Evolutionary conservation across 2,329 filamentous ascomycete species (phyloP).

Genomic region (Trichoderma semiorbis): DNA sequence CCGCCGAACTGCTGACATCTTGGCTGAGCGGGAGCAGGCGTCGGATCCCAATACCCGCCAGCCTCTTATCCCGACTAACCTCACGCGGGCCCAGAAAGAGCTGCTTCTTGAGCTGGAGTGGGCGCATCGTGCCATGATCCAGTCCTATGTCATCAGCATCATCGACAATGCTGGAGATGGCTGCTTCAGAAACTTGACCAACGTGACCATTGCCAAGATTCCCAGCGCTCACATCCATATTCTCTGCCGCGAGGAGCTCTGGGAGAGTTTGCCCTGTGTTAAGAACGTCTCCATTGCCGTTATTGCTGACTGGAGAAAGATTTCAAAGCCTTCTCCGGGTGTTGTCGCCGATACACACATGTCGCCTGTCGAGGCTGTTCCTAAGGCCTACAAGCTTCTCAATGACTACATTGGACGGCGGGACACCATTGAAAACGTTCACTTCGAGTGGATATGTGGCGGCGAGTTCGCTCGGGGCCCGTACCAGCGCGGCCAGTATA

Average conservation of each 20-base stretch:
- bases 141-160: slow-evolving; percentile 63
- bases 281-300: slow-evolving; percentile 55
- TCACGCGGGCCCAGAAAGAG: slow-evolving; percentile 63
- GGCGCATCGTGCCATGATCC: slow-evolving; percentile 65
- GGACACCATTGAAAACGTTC: slow-evolving; percentile 53
- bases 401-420: slow-evolving; percentile 45
- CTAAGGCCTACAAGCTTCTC: slow-evolving; percentile 52
- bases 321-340: slow-evolving; percentile 50
- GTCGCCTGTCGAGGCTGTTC: slow-evolving; percentile 49
- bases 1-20: slow-evolving; percentile 19
- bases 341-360: slow-evolving; percentile 47
- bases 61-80: slow-evolving; percentile 48
- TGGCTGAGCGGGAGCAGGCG: slow-evolving; percentile 18
- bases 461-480: slow-evolving; percentile 63
- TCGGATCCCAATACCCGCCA: slow-evolving; percentile 21
- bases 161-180: slow-evolving; percentile 51
- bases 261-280: slow-evolving; percentile 55
- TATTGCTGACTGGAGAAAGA: slow-evolving; percentile 63
- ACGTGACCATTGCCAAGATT: slow-evolving; percentile 61
- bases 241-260: slow-evolving; percentile 57
- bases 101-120: slow-evolving; percentile 66
- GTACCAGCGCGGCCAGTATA: slow-evolving; percentile 57
- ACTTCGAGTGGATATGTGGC: slow-evolving; percentile 64
- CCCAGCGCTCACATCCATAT: slow-evolving; percentile 58
- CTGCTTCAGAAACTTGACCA: slow-evolving; percentile 53